phyloP scores from a whole-genome alignment of 306 rosid species.

The Corylus avellana region DNA sequence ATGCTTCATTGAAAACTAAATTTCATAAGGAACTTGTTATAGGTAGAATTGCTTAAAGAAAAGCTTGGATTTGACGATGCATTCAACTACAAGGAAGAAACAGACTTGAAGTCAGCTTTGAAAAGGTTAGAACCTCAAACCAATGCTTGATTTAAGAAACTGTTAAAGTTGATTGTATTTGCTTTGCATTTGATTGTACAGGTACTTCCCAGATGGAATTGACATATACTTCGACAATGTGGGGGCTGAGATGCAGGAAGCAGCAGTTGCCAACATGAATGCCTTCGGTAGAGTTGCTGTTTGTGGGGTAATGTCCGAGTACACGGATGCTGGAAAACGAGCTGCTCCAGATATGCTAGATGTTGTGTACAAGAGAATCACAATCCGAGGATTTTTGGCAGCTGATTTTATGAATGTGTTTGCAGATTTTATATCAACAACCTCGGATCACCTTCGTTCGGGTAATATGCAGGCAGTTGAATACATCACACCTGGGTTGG shows the following conservation, averaged over 20 bases:
- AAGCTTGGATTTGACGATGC: slow-evolving; percentile 79
- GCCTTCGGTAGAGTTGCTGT: slow-evolving; percentile 59
- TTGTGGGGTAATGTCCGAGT: slow-evolving; percentile 73
- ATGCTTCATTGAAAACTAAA: not conserved
- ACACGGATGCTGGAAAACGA: slow-evolving; percentile 37
- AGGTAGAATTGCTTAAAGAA: slow-evolving; percentile 65
- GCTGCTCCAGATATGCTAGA: slow-evolving; percentile 56
- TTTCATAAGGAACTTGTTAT: not conserved
- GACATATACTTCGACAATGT: slow-evolving; percentile 87
- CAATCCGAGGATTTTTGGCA: slow-evolving; percentile 54
- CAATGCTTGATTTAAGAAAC: no score
- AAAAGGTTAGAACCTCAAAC: slow-evolving; percentile 34
- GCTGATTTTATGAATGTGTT: slow-evolving; percentile 43
- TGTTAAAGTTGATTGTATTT: no score
- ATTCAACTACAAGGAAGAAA: slow-evolving; percentile 77
- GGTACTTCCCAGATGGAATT: slow-evolving; percentile 74
- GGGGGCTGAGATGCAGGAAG: slow-evolving; percentile 71
- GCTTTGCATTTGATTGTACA: slow-evolving; percentile 13
- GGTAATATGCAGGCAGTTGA: slow-evolving; percentile 48
- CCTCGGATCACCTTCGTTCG: slow-evolving; percentile 43
- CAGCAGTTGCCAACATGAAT: slow-evolving; percentile 67
- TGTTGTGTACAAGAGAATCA: slow-evolving; percentile 63
- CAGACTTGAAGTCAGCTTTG: slow-evolving; percentile 57
- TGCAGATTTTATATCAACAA: slow-evolving; percentile 42
- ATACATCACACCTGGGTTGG: slow-evolving; percentile 57